phyloP scores from a whole-genome alignment of 805 yeast genomes.

The Yamadazyma laniorum region DNA sequence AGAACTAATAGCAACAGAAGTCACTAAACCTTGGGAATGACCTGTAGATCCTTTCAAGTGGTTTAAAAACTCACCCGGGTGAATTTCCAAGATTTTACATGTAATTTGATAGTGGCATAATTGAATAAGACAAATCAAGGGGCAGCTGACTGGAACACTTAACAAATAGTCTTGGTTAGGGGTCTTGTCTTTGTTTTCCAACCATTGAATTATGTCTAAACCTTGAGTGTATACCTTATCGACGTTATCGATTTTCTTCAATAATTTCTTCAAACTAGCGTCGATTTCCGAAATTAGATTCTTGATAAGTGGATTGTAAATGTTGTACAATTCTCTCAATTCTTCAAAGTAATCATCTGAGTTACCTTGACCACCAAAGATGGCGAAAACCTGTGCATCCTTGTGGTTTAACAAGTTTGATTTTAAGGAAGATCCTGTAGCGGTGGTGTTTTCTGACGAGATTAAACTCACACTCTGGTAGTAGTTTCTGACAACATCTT shows the following conservation, averaged over 20 bases:
- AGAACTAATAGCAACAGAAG: constrained; percentile 87
- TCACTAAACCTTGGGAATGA: constrained; percentile 88
- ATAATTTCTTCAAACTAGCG: constrained; percentile 61
- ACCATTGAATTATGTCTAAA: constrained; percentile 84
- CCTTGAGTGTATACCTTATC: constrained; percentile 93
- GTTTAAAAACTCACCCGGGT: constrained; percentile 84
- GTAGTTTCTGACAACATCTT: constrained; percentile 74
- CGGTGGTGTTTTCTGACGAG: not conserved
- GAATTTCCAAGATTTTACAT: constrained; percentile 75
- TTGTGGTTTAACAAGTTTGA: constrained; percentile 18
- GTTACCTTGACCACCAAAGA: constrained; percentile 99
- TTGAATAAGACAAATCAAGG: constrained; percentile 95
- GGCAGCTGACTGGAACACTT: constrained; percentile 92
- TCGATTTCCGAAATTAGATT: constrained; percentile 74
- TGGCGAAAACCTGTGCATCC: constrained; percentile 66
- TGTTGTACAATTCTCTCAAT: constrained; percentile 76
- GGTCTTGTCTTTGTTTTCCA: constrained; percentile 75
- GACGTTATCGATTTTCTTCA: constrained; percentile 70
- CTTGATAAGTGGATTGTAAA: constrained; percentile 68
- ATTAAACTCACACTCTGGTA: constrained; percentile 37
- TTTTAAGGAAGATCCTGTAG: not conserved
- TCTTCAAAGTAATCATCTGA: constrained; percentile 97
- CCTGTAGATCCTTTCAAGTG: constrained; percentile 77
- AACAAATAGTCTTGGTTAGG: constrained; percentile 88
- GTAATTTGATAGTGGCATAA: constrained; percentile 90